Percentiles rank a stretch among this genome's conserved stretches.
Evolutionary conservation across 805 yeast species (phyloP).

Genomic region (Candida koratica): DNA sequence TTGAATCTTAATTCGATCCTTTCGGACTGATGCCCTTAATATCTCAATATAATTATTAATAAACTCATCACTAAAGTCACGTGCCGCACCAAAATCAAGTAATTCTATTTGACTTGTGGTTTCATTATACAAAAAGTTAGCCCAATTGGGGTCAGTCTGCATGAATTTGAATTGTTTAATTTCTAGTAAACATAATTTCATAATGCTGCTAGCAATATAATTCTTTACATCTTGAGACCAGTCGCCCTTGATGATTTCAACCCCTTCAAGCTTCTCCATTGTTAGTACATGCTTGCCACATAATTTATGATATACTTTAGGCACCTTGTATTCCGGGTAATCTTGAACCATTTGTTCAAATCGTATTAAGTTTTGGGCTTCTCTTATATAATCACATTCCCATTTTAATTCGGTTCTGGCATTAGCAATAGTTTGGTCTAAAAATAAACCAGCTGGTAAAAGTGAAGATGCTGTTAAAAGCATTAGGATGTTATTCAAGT

Average conservation of each 20-base stretch:
- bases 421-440: constrained; percentile 88
- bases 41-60: constrained; percentile 64
- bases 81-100: constrained; percentile 92
- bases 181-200: constrained; percentile 83
- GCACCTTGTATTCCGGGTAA: constrained; percentile 69
- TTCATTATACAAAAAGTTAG: constrained; percentile 83
- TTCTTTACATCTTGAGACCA: constrained; percentile 71
- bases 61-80: constrained; percentile 69
- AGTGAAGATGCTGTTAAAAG: constrained; percentile 81
- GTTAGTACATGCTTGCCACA: constrained; percentile 83
- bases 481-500: constrained; percentile 78
- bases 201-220: constrained; percentile 79
- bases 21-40: constrained; percentile 67
- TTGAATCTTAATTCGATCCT: constrained; percentile 63
- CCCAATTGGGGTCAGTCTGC: constrained; percentile 99
- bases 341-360: constrained; percentile 56
- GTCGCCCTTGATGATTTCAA: constrained; percentile 71
- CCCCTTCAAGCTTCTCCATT: constrained; percentile 84
- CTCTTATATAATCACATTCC: constrained; percentile 96
- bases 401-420: constrained; percentile 91
- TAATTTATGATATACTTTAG: constrained; percentile 69
- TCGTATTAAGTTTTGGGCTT: constrained; percentile 69
- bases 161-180: constrained; percentile 81
- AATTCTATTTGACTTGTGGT: constrained; percentile 72
- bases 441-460: constrained; percentile 85